Conservation (phyloP, 2,329 filamentous ascomycete genomes). For the Fusarium transvaalense region DNA sequence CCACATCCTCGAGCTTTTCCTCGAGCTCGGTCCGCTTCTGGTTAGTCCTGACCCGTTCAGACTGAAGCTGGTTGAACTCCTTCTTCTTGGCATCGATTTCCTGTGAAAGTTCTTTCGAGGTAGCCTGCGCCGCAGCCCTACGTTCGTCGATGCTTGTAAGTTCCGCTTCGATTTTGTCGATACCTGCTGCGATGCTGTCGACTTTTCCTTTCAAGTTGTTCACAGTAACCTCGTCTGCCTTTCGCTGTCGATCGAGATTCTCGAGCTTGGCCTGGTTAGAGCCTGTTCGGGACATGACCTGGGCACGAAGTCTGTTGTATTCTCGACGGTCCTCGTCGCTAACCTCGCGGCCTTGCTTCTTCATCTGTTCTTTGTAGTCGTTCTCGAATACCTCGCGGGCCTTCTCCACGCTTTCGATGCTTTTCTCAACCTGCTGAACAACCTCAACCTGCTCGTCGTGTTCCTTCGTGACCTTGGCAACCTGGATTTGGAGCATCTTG, state of each 20-base stretch:
- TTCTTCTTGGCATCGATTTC: conserved; percentile 93
- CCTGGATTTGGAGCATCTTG: conserved; percentile 74
- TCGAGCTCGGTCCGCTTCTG: conserved; percentile 90
- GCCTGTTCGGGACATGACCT: conserved; percentile 86
- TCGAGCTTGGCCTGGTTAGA: conserved; percentile 85
- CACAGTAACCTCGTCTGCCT: conserved; percentile 91
- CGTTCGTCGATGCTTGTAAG: conserved; percentile 76
- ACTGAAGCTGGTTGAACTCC: conserved; percentile 86
- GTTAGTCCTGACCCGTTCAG: conserved; percentile 83
- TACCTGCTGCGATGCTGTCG: conserved; percentile 78
- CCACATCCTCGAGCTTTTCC: conserved; percentile 86
- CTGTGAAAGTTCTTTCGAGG: conserved; percentile 75
- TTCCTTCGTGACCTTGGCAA: conserved; percentile 80
- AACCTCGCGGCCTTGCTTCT: conserved; percentile 87
- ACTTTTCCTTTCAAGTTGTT: conserved; percentile 91
- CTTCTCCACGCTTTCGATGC: conserved; percentile 87
- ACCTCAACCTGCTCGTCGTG: conserved; percentile 76
- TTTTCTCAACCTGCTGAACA: conserved; percentile 81
- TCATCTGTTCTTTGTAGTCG: conserved; percentile 86
- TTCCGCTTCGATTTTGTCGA: conserved; percentile 80
- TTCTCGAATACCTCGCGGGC: conserved; percentile 89
- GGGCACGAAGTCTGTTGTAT: conserved; percentile 85
- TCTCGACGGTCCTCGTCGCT: conserved; percentile 89
- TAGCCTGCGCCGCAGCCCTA: conserved; percentile 70
- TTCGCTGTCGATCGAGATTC: conserved; percentile 87